A percentile compares a stretch with the other conserved stretches of the same genome.
Evolutionary conservation across 2,329 filamentous ascomycete species (phyloP).

Genomic region (Fusarium succisae): DNA sequence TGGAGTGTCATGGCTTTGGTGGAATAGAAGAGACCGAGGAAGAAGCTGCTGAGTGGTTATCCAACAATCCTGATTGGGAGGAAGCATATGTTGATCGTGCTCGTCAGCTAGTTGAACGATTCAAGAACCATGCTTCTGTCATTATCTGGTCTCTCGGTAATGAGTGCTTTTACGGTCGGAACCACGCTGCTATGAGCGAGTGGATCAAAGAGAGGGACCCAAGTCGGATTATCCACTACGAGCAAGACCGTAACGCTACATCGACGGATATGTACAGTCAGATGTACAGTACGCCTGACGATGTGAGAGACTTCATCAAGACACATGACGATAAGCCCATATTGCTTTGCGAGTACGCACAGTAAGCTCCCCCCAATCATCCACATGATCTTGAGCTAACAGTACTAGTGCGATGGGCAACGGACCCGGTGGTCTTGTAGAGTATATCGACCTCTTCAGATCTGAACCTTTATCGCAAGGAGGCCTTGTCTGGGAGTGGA

Average conservation of each 20-base stretch:
- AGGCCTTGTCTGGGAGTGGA: slow-evolving; percentile 73
- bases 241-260: slow-evolving; percentile 66
- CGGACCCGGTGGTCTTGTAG: slow-evolving; percentile 71
- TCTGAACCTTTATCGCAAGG: slow-evolving; percentile 62
- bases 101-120: slow-evolving; percentile 68
- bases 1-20: slow-evolving; percentile 63
- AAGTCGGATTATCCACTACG: slow-evolving; percentile 70
- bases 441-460: slow-evolving; percentile 74
- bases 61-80: slow-evolving; percentile 68
- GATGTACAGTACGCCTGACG: slow-evolving; percentile 69
- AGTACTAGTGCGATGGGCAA: slow-evolving; percentile 71
- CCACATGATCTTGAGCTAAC: neutral
- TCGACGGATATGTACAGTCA: slow-evolving; percentile 71
- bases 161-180: slow-evolving; percentile 75
- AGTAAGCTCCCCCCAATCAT: slow-evolving; percentile 35
- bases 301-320: neutral
- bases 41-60: slow-evolving; percentile 49
- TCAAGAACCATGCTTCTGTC: slow-evolving; percentile 69
- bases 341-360: slow-evolving; percentile 64
- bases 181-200: slow-evolving; percentile 74
- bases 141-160: slow-evolving; percentile 79
- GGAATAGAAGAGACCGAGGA: slow-evolving; percentile 1
- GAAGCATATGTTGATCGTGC: slow-evolving; percentile 75
- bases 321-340: slow-evolving; percentile 58
- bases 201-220: slow-evolving; percentile 66